Conservation (phyloP, 2,329 filamentous ascomycete genomes). For the Alternaria metachromatica region DNA sequence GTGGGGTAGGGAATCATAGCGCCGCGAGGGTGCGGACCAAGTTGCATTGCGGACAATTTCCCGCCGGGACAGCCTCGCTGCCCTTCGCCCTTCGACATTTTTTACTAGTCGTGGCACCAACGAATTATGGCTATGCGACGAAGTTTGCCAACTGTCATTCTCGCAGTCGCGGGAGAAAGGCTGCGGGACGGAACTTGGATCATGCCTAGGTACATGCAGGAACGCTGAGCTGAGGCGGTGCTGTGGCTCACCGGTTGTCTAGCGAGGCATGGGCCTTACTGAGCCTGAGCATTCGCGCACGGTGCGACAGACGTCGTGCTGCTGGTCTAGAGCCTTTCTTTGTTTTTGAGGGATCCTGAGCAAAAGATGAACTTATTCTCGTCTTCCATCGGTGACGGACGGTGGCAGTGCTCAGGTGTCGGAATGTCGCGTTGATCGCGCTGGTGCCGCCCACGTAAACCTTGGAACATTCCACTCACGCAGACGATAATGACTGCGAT, state of each 20-base stretch:
- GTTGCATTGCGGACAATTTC: background rate
- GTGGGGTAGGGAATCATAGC: background rate
- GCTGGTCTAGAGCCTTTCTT: background rate
- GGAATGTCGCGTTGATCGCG: background rate
- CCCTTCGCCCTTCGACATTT: background rate
- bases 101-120: background rate
- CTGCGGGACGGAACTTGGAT: background rate
- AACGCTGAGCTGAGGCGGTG: background rate
- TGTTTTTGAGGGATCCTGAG: background rate
- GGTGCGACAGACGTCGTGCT: background rate
- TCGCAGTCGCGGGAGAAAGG: background rate
- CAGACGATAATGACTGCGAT: too few relatives aligned
- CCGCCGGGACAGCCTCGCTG: background rate
- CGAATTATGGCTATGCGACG: background rate
- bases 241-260: background rate
- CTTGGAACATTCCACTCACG: too few relatives aligned
- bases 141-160: background rate
- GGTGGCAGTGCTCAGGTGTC: background rate
- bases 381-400: background rate
- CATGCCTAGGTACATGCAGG: background rate
- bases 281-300: background rate
- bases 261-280: background rate
- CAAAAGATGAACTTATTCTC: background rate
- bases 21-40: background rate
- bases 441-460: background rate